Base-by-base conservation (phyloP, 495 filamentous ascomycete species). In the Cenococcum geophilum region DNA sequence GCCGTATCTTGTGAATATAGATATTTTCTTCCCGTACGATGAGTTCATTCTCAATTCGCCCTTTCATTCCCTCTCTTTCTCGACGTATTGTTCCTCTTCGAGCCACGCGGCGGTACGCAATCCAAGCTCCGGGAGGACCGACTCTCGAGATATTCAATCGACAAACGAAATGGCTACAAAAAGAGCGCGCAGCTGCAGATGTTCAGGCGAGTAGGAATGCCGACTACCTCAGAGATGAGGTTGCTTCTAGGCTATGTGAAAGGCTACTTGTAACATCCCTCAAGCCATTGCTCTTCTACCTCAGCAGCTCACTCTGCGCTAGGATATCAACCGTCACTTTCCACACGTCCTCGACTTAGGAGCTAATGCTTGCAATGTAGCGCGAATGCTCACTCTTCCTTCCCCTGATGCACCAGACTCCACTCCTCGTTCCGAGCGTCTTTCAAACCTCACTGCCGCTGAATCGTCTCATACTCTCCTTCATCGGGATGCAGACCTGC, bases 321-420 rank as follows among this genome's bases (percentile, higher is more conserved):
- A 95, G 88, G 90, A 97, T 68, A 92, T 97, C 75, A 95, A 95
- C 66, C 89, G 95, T 25, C 76, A 82, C 36, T 93, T 95, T 71
- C 84, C 86, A 23, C 76, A 83, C 52, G 89, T 92, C 48, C 89
- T 99, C 65, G 95, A 99, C 73, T 84, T 97, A 23, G 95, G 93
- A 61, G 92, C 95, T 62, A 96, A 97, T 73, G 85, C 91, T 59
- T 96, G 92, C 79, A 93, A 96, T 76, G 88, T 99, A 70, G 93
- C 91, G 6, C 82, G 83, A 57, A 84, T 85, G 51, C 79, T 97
- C 14, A 86, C 86, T 21, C 78, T 77, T n/a, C 81, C 85, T 37
- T 78, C 82, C 61, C 73, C 76, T 11, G 70, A 77, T 40, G 69
- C 70, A 0, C 75, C 79, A 42, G 65, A 71, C n/a, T 78, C 84